phyloP scores from a whole-genome alignment of 225 moss, liverwort and hornwort species.

The Pseudoscleropodium purum region DNA sequence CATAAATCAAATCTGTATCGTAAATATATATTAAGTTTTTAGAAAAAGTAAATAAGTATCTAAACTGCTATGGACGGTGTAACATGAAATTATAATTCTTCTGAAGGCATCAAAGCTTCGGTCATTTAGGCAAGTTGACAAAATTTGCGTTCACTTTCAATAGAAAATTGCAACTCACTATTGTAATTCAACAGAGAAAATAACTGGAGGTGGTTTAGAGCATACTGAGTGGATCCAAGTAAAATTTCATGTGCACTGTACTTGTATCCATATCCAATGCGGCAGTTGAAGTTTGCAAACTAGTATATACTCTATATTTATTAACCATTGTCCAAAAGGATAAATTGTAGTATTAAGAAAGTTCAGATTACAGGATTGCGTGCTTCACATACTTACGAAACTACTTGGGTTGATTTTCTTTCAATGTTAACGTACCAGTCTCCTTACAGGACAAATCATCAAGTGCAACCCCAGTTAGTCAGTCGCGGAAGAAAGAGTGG shows the following conservation, averaged over 20 bases:
- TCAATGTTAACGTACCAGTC: no score
- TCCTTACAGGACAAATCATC: no score
- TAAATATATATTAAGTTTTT: background rate
- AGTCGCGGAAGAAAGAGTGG: background rate
- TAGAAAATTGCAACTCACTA: background rate
- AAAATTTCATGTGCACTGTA: conserved; percentile 92
- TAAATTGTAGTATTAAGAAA: background rate
- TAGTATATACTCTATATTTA: background rate
- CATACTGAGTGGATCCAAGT: conserved; percentile 67
- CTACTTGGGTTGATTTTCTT: no score
- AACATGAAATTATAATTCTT: background rate
- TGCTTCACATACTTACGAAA: no score
- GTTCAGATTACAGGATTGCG: background rate
- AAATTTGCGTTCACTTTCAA: background rate
- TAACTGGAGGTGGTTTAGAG: background rate
- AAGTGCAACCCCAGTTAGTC: no score
- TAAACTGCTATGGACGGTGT: background rate
- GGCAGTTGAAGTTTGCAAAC: background rate
- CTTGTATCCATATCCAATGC: conserved; percentile 9
- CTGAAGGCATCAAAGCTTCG: background rate
- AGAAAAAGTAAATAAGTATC: background rate
- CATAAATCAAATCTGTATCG: background rate
- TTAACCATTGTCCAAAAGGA: background rate
- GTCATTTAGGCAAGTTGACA: background rate
- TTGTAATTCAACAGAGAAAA: background rate